Evolutionary conservation across 2,329 filamentous ascomycete genomes (phyloP).

Genomic region (Coleophoma cylindrospora): DNA sequence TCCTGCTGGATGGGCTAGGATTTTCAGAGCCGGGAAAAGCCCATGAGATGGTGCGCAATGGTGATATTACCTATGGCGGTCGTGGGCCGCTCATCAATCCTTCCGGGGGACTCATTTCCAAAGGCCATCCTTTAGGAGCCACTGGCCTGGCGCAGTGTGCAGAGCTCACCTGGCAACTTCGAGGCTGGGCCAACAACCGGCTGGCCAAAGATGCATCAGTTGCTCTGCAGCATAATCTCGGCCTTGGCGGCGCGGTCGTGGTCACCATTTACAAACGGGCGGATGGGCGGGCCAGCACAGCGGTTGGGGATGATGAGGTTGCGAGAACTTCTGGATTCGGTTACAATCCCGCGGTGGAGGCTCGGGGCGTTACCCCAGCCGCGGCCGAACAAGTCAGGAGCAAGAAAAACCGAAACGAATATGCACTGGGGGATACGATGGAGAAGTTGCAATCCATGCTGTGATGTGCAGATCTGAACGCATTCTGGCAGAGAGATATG

Average conservation of each 20-base stretch:
- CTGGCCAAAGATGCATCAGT: slow-evolving; percentile 62
- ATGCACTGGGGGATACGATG: slow-evolving; percentile 72
- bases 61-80: slow-evolving; percentile 85
- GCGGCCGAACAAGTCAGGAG: slow-evolving; percentile 71
- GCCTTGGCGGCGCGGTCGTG: slow-evolving; percentile 81
- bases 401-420: slow-evolving; percentile 58
- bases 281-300: slow-evolving; percentile 64
- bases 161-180: slow-evolving; percentile 87
- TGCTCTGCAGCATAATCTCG: slow-evolving; percentile 81
- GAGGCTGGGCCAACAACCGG: slow-evolving; percentile 91
- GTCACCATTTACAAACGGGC: slow-evolving; percentile 81
- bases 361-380: slow-evolving; percentile 77
- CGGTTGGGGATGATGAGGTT: slow-evolving; percentile 58
- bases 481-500: too few species aligned
- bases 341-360: slow-evolving; percentile 88
- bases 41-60: slow-evolving; percentile 77
- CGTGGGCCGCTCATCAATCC: slow-evolving; percentile 71
- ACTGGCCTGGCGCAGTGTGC: slow-evolving; percentile 89
- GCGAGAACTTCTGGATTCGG: slow-evolving; percentile 65
- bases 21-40: slow-evolving; percentile 74
- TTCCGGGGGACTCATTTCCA: slow-evolving; percentile 86
- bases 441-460: slow-evolving; percentile 71
- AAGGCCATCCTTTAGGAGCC: slow-evolving; percentile 88
- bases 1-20: slow-evolving; percentile 78
- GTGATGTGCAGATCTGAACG: slow-evolving; percentile 23